A percentile compares a stretch with the other conserved stretches of the same genome.
phyloP scores from a whole-genome alignment of 2,329 filamentous ascomycete species.

The Corinectria fuckeliana region DNA sequence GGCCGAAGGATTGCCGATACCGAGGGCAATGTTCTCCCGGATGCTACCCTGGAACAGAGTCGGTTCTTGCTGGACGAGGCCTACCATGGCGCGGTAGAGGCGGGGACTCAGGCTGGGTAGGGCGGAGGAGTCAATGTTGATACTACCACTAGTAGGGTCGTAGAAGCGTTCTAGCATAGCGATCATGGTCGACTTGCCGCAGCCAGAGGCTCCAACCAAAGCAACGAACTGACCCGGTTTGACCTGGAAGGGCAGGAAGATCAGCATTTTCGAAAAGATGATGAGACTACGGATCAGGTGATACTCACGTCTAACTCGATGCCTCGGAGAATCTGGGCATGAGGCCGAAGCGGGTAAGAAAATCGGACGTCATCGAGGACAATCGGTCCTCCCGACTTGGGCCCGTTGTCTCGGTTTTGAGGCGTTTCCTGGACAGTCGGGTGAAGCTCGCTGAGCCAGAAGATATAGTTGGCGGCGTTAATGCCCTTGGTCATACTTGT shows the following conservation, averaged over 20 bases:
- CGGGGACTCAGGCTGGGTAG: slow-evolving; percentile 51
- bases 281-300: not conserved
- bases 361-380: slow-evolving; percentile 65
- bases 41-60: slow-evolving; percentile 81
- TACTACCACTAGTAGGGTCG: slow-evolving; percentile 51
- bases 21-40: slow-evolving; percentile 75
- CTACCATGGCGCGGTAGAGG: slow-evolving; percentile 58
- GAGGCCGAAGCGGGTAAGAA: slow-evolving; percentile 61
- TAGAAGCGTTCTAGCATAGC: slow-evolving; percentile 57
- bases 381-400: slow-evolving; percentile 46
- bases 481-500: slow-evolving; percentile 60
- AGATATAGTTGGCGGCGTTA: slow-evolving; percentile 57
- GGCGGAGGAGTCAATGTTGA: slow-evolving; percentile 54
- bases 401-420: slow-evolving; percentile 47
- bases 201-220: slow-evolving; percentile 60
- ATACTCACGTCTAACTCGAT: slow-evolving; percentile 38
- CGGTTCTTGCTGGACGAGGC: slow-evolving; percentile 65
- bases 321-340: slow-evolving; percentile 49
- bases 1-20: slow-evolving; percentile 28
- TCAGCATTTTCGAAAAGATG: not conserved
- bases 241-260: slow-evolving; percentile 36
- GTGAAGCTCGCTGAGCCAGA: slow-evolving; percentile 53
- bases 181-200: slow-evolving; percentile 68
- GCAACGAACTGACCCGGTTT: slow-evolving; percentile 58
- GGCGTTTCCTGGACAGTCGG: slow-evolving; percentile 50